These are phyloP conservation scores for Trichoderma sp. DNA, from an alignment of 2,329 filamentous ascomycete genomes.

Conservation along the genomic window DNA sequence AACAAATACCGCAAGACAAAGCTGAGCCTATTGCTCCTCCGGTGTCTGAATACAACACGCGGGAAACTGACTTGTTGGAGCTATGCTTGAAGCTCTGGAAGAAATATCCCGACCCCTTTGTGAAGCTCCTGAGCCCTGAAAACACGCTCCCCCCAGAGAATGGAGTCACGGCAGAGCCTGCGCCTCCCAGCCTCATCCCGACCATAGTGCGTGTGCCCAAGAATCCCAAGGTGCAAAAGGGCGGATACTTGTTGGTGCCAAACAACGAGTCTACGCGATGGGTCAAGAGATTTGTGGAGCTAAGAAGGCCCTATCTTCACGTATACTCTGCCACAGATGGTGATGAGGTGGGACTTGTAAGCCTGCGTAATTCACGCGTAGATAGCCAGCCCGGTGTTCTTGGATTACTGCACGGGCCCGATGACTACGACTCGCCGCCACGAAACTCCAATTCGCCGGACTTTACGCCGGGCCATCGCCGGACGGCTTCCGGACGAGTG, in stretches of 20 bases:
- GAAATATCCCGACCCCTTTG: conserved; percentile 54
- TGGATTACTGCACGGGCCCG: conserved; percentile 61
- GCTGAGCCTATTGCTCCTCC: conserved; percentile 23
- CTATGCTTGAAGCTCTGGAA: conserved; percentile 64
- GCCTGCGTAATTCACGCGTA: conserved; percentile 82
- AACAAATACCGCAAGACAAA: conserved; percentile 21
- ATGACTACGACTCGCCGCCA: conserved; percentile 35
- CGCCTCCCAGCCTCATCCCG: conserved; percentile 64
- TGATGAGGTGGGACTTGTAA: conserved; percentile 86
- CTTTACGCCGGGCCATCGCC: conserved; percentile 46
- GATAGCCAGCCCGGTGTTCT: conserved; percentile 89
- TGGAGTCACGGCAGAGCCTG: conserved; percentile 50
- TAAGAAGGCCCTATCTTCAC: conserved; percentile 87
- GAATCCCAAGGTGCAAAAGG: conserved; percentile 76
- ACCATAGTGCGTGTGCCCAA: conserved; percentile 76
- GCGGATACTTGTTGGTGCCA: conserved; percentile 82
- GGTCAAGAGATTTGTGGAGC: conserved; percentile 89
- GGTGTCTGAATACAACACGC: conserved; percentile 44
- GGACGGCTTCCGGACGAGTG: conserved; percentile 49
- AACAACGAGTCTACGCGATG: conserved; percentile 79
- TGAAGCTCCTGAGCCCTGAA: conserved; percentile 53
- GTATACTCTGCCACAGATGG: conserved; percentile 81
- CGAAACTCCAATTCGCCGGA: conserved; percentile 34
- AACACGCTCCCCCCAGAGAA: conserved; percentile 68
- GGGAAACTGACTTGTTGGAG: conserved; percentile 46